These are phyloP conservation scores for Funneliformis geosporum DNA, from an alignment of 192 early-diverging fungal genomes.

Conservation along the genomic window DNA sequence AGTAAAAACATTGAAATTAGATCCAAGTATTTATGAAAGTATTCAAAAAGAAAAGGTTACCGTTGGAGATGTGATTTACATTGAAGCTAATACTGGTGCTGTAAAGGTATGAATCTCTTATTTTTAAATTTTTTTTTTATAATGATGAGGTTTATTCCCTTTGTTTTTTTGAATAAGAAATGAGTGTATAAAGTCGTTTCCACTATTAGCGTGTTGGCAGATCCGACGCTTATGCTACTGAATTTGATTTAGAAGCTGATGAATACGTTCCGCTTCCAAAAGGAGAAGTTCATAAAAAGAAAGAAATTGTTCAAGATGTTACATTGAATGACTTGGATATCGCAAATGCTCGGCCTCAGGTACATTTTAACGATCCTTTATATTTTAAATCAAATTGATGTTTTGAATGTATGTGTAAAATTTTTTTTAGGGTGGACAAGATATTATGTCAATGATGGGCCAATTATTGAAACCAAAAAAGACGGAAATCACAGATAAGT, in stretches of 20 bases:
- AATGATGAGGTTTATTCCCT: not conserved
- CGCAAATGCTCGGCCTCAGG: slow-evolving; percentile 92
- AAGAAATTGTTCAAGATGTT: slow-evolving; percentile 97
- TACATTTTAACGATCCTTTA: slow-evolving; percentile 16
- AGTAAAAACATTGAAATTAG: slow-evolving; percentile 95
- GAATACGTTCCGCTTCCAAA: slow-evolving; percentile 98
- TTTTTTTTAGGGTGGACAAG: slow-evolving; percentile 78
- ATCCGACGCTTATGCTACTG: slow-evolving; percentile 97
- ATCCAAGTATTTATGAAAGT: slow-evolving; percentile 96
- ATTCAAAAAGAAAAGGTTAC: slow-evolving; percentile 96
- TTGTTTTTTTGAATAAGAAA: not conserved
- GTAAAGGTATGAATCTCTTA: slow-evolving; percentile 70
- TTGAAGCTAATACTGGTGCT: slow-evolving; percentile 96
- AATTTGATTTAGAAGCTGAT: slow-evolving; percentile 98
- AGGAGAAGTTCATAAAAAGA: slow-evolving; percentile 99
- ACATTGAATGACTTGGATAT: slow-evolving; percentile 97
- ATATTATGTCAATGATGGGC: slow-evolving; percentile 98
- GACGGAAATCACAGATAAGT: slow-evolving; percentile 98
- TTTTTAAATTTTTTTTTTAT: not conserved
- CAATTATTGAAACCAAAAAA: slow-evolving; percentile 99
- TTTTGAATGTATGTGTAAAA: not conserved
- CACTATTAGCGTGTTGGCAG: slow-evolving; percentile 80
- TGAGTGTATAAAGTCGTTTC: not conserved
- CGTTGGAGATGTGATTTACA: slow-evolving; percentile 97
- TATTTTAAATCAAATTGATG: not conserved